Percentiles rank a stretch among this genome's conserved stretches.
phyloP scores from a whole-genome alignment of 352 stramenopile species.

The Phytophthora sp. region DNA sequence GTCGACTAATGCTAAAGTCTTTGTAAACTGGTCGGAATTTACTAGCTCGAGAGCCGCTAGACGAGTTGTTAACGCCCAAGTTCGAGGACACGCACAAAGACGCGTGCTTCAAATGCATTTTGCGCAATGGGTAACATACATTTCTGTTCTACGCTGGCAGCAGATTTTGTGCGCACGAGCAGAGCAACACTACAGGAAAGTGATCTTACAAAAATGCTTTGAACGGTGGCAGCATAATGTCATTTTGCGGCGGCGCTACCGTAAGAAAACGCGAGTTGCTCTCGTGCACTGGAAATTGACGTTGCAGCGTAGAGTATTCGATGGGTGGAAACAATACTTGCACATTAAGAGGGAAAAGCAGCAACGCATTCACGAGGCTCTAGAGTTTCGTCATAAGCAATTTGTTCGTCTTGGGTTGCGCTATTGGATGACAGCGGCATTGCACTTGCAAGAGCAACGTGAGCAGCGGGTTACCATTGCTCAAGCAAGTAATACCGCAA shows the following conservation, averaged over 20 bases:
- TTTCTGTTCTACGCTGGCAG: constrained; percentile 47
- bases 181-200: constrained; percentile 28
- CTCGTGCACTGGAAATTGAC: constrained; percentile 65
- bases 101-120: constrained; percentile 31
- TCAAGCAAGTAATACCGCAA: constrained; percentile 26
- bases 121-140: constrained; percentile 33
- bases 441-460: constrained; percentile 44
- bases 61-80: constrained; percentile 39
- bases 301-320: constrained; percentile 37
- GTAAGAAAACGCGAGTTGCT: constrained; percentile 35
- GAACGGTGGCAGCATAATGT: constrained; percentile 37
- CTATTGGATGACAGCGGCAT: constrained; percentile 53
- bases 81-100: constrained; percentile 33
- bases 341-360: constrained; percentile 35
- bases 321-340: constrained; percentile 45
- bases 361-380: constrained; percentile 47
- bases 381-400: constrained; percentile 56
- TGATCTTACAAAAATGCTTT: constrained; percentile 40
- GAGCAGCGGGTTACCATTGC: constrained; percentile 22
- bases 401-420: constrained; percentile 51
- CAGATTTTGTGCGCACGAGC: constrained; percentile 48
- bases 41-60: constrained; percentile 23
- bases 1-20: neutral
- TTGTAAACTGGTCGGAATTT: constrained; percentile 32
- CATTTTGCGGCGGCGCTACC: constrained; percentile 6